Percentiles rank a stretch among this genome's conserved stretches.
phyloP scores from a whole-genome alignment of 352 stramenopile species.

The Phytophthora ohioensis region DNA sequence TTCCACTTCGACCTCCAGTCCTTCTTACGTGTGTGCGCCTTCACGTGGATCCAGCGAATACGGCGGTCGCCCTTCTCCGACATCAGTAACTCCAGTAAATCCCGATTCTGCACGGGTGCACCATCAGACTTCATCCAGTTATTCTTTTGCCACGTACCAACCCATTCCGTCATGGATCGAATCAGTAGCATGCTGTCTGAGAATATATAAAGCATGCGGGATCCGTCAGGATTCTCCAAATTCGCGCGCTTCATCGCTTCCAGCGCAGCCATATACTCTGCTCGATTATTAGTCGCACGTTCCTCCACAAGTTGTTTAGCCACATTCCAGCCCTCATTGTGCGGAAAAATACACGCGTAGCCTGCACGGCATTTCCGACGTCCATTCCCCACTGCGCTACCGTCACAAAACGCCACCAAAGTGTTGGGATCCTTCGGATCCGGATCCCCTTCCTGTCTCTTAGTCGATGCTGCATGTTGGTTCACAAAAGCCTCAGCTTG shows the following conservation, averaged over 20 bases:
- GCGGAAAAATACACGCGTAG: conserved; percentile 83
- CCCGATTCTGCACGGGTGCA: conserved; percentile 61
- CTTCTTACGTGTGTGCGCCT: conserved; percentile 63
- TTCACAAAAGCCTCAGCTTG: conserved; percentile 64
- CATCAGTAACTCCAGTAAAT: conserved; percentile 71
- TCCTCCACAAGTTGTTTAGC: conserved; percentile 56
- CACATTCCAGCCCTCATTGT: conserved; percentile 70
- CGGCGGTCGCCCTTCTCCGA: conserved; percentile 49
- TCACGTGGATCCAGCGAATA: conserved; percentile 74
- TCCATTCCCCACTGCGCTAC: conserved; percentile 74
- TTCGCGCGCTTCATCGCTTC: conserved; percentile 77
- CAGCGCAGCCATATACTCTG: conserved; percentile 65
- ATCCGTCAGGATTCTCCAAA: conserved; percentile 45
- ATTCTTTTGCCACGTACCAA: conserved; percentile 66
- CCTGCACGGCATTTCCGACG: conserved; percentile 58
- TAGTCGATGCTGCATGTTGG: conserved; percentile 30
- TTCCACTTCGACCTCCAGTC: conserved; percentile 84
- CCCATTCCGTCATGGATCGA: conserved; percentile 82
- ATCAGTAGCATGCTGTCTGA: conserved; percentile 85
- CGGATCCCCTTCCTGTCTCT: conserved; percentile 29
- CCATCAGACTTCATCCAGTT: conserved; percentile 73
- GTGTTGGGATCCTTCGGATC: conserved; percentile 58
- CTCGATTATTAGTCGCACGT: conserved; percentile 60
- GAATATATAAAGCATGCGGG: conserved; percentile 70
- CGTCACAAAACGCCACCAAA: conserved; percentile 85